phyloP scores from a whole-genome alignment of 225 moss, liverwort and hornwort species.

The Polytrichum formosum region DNA sequence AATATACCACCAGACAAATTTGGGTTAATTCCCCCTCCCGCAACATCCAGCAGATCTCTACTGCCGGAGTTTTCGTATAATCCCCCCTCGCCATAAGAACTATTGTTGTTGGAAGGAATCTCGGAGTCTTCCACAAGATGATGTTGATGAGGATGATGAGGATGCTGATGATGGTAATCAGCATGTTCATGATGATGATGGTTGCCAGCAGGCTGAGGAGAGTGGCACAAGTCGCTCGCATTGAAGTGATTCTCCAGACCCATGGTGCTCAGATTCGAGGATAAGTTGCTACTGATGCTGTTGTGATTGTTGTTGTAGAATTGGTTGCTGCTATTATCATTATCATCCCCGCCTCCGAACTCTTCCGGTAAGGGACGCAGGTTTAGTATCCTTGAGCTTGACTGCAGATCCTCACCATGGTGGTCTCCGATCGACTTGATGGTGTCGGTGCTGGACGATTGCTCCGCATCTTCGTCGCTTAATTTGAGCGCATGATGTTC shows the following conservation, averaged over 20 bases:
- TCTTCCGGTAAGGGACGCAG: conserved; percentile 30
- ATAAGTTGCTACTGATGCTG: not conserved
- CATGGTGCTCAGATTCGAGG: not conserved
- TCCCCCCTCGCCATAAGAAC: no score
- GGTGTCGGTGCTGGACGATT: conserved; percentile 32
- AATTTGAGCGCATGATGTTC: conserved; percentile 4
- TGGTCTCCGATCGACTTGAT: conserved; percentile 8
- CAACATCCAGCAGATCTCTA: not conserved
- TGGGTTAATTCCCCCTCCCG: conserved; percentile 9
- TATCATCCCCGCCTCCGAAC: conserved; percentile 35
- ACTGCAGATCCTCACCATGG: not conserved
- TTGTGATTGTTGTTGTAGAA: not conserved
- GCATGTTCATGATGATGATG: no score
- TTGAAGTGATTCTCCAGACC: not conserved
- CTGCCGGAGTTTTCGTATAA: no score
- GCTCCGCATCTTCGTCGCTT: conserved; percentile 6
- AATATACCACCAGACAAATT: conserved; percentile 6
- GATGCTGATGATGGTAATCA: no score
- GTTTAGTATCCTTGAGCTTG: not conserved
- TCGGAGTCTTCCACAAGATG: no score
- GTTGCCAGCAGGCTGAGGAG: not conserved
- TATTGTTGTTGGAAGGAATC: no score
- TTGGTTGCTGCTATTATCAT: conserved; percentile 19
- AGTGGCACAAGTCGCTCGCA: not conserved
- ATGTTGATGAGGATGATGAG: no score